Base-by-base conservation (phyloP, 169 alveolate species). In the Plasmodium fragile region DNA sequence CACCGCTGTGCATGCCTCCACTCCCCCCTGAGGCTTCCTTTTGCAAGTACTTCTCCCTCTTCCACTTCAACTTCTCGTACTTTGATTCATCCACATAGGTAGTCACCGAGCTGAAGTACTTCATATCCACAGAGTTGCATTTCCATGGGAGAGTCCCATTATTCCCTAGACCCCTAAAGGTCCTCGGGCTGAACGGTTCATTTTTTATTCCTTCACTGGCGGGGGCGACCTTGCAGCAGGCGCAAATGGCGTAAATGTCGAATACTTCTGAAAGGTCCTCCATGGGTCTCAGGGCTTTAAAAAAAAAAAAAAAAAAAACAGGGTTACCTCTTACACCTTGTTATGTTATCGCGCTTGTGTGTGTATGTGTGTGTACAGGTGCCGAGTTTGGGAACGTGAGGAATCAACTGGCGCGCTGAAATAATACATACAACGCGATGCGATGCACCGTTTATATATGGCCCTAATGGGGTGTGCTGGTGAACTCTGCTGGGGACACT, bases 131-230 rank as follows among this genome's bases (percentile, higher is more conserved):
- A 16, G 96, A 85, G 16, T 98, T 93, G 65, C 92, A 92, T 82
- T 96, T 85, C 99, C 99, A 98, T 1, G 99, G 99, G 10, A 98
- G 81, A 18, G 72, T 75, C 13, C 98, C 97, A 7, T 97, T 93
- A 81, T 92, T 78, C 36, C 99, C 99, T 10, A 98, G 95, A 4
- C 98, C 99, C 34, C 87, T 72, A 73, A 90, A 90, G 1, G 94
- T 80, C 11, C 55, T 10, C 25, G 30, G 53, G 39, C 53, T 34
- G 34, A 90, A 90, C 22, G 41, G n/a, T 7, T 71, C 83, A 65
- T 32, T 45, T 30, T 90, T 90, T 41, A 55, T 83, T 25, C 28
- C 49, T 34, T 87, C 93, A 53, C 13, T 30, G 13, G 45, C 1
- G 25, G 72, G 81, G 52, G 34, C n/a, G 16, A 78, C 90, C 77